Percentiles rank a stretch among this genome's conserved stretches.
phyloP scores from a whole-genome alignment of 805 yeast genomes.

The Cyberlindnera petersonii region DNA sequence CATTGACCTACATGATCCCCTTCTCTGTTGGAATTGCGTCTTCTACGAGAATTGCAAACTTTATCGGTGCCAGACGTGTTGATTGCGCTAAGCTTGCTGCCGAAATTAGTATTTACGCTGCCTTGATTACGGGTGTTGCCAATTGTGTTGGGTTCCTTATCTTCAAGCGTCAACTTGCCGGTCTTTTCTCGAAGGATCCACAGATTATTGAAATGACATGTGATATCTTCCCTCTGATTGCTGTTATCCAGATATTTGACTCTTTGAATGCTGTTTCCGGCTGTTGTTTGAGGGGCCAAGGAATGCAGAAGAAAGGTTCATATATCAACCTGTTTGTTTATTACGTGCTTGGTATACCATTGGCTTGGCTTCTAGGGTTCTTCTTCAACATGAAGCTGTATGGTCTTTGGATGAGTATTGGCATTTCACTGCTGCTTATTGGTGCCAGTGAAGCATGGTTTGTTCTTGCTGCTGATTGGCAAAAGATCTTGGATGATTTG shows the following conservation, averaged over 20 bases:
- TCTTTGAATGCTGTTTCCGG: slow-evolving; percentile 65
- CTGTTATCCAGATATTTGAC: slow-evolving; percentile 67
- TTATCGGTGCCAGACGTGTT: slow-evolving; percentile 55
- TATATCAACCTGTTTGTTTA: slow-evolving; percentile 63
- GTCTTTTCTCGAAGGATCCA: slow-evolving; percentile 56
- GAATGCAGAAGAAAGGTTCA: slow-evolving; percentile 77
- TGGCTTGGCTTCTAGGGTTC: slow-evolving; percentile 55
- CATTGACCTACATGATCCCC: slow-evolving; percentile 67
- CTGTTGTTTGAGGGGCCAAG: slow-evolving; percentile 82
- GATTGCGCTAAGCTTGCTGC: slow-evolving; percentile 45
- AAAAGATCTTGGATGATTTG: slow-evolving; percentile 39
- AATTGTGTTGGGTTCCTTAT: slow-evolving; percentile 49
- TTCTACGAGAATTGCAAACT: slow-evolving; percentile 69
- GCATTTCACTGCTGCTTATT: slow-evolving; percentile 44
- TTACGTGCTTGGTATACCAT: slow-evolving; percentile 71
- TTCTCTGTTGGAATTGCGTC: slow-evolving; percentile 70
- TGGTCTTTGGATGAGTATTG: slow-evolving; percentile 74
- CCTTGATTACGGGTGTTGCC: slow-evolving; percentile 42
- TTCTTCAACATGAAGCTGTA: slow-evolving; percentile 36
- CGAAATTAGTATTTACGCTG: slow-evolving; percentile 38
- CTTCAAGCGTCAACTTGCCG: slow-evolving; percentile 47
- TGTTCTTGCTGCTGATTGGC: slow-evolving; percentile 49
- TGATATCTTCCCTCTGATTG: slow-evolving; percentile 54
- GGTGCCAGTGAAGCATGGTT: slow-evolving; percentile 41
- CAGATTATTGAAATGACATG: slow-evolving; percentile 51